Evolutionary conservation across 1,139 yeast species (phyloP).

Genomic region (Hansenula anomala): DNA sequence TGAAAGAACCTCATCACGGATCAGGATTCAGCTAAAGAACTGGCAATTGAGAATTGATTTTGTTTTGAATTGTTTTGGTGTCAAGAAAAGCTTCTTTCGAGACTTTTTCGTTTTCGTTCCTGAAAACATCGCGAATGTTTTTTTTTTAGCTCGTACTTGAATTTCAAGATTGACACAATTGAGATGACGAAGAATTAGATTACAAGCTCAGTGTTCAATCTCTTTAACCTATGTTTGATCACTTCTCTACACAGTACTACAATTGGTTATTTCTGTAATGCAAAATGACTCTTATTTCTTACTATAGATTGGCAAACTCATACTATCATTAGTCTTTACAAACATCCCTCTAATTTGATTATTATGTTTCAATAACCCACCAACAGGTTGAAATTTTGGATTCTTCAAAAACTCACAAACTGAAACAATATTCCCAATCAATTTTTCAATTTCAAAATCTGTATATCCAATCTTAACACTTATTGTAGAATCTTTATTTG

Average conservation of each 20-base stretch:
- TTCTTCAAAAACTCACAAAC: slow-evolving; percentile 48
- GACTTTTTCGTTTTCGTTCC: no score
- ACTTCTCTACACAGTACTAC: no score
- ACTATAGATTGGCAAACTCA: slow-evolving; percentile 46
- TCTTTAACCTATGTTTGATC: no score
- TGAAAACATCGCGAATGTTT: no score
- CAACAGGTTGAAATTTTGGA: slow-evolving; percentile 46
- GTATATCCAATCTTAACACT: slow-evolving; percentile 46
- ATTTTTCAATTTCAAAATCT: slow-evolving; percentile 36
- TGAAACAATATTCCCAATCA: slow-evolving; percentile 51
- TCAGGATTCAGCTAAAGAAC: neutral
- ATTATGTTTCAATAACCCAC: slow-evolving; percentile 47
- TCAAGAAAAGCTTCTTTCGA: no score
- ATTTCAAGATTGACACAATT: no score
- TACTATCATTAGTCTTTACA: slow-evolving; percentile 60
- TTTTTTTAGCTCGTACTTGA: no score
- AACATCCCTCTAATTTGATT: slow-evolving; percentile 43
- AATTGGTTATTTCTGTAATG: no score
- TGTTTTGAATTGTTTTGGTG: no score
- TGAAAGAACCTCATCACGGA: slow-evolving; percentile 17
- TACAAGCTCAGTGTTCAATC: no score
- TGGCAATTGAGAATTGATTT: no score
- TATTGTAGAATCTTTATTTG: slow-evolving; percentile 45
- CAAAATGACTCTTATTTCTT: neutral
- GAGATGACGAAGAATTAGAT: no score